Base-by-base conservation (phyloP, 495 filamentous ascomycete genomes). In the Xylaria intraflava region DNA sequence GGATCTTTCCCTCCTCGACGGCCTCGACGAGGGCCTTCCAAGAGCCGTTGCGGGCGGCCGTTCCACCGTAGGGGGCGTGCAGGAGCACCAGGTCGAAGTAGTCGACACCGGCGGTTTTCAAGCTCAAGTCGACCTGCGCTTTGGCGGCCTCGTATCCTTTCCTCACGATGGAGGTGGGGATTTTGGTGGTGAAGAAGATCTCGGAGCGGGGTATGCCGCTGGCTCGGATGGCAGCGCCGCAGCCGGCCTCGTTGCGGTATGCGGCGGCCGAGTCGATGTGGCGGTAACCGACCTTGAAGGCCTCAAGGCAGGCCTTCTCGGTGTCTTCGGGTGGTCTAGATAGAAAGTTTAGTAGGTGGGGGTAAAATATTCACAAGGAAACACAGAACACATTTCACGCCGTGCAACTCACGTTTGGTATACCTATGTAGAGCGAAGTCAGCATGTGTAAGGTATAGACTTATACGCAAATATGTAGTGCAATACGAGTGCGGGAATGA, bases 131-230 rank as follows among this genome's bases (percentile, higher is more conserved):
- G 23, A 87, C 69, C 47, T 74, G 70, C 6, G 63, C 62, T 51
- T 76, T 79, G 22, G 81, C 67, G 40, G 60, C 68, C 3, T 75
- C 70, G 57, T 87, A 86, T 48, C 64, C 53, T 5, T 23, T 23
- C 40, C 16, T 55, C 30, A 76, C 61, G 16, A 27, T 36, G 8
- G 56, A 59, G 1, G 71, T 60, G 10, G 78, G 75, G 39, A 90
- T 70, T 66, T 93, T 93, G 60, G 79, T 78, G 35, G 87, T 91
- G 69, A 88, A 83, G 72, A 83, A 90, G 40, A 90, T 71, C 27
- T 86, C 68, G 16, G 73, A 69, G 29, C 88, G 81, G 0, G 84
- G 76, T 2, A 89, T 66, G 1, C 74, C 73, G 17, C 78, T 72
- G 40, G 72, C 67, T 16, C 70, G 67, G 44, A 93, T 82, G 4